Base-by-base conservation (phyloP, 1,284 basidiomycete species). In the Macrocybe sp. region DNA sequence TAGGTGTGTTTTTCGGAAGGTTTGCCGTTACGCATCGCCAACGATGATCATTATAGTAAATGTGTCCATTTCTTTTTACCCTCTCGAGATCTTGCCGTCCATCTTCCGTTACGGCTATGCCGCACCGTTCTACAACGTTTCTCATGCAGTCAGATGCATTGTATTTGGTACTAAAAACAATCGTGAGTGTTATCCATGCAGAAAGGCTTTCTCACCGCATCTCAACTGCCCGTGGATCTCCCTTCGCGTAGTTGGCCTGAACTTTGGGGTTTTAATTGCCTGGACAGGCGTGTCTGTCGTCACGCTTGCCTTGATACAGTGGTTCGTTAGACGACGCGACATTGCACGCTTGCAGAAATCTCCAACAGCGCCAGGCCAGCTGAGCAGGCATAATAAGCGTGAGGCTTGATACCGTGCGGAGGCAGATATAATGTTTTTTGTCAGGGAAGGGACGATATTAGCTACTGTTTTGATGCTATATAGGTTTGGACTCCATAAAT, bases 101-200 rank as follows among this genome's bases (percentile, higher is more conserved):
- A 64, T 91, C 50, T 91, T 74, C 66, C 71, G 72, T 45, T 85
- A 84, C 53, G 83, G 81, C 3, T 83, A 81, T 50, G 85, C 78
- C 0, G 73, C 73, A 58, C 88, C 88, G 0, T 89, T 90, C 64
- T 89, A 85, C 66, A 85, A 88, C 55, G 68, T 85, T 30, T 76
- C 77, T 2, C 63, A 65, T 22, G 75, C 78, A 2, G 75, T 83
- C 28, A 71, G 88, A 12, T 73, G 80, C 9, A 72, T 91, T 53
- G 67, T 88, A 34, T 90, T 91, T 58, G 66, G 76, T 47, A 86
- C 84, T 1, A 80, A 78, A 58, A 83, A 89, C 53, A 61, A 70
- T 39, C 58, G 79, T 81, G 54, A 46, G 75, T 67, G 3, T 35
- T 10, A 33, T 4, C 41, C 34, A 44, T 49, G 9, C 33, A 16